A percentile compares a stretch with the other conserved stretches of the same genome.
These are phyloP conservation scores for Candida glaebosa DNA, from an alignment of 805 yeast species.

Conservation along the genomic window DNA sequence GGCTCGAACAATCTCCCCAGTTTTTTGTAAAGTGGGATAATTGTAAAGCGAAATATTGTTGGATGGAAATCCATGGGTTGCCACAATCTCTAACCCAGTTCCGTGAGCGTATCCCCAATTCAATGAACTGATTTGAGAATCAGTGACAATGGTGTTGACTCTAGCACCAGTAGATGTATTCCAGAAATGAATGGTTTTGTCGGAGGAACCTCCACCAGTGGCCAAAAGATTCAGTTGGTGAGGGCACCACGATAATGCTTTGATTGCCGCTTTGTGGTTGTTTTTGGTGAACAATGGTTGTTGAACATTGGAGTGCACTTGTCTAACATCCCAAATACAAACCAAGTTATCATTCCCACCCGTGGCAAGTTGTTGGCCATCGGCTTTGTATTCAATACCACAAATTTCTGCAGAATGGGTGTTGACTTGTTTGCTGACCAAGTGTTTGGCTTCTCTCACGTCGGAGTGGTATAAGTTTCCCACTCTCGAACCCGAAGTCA, in stretches of 20 bases:
- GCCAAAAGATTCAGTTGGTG: slow-evolving; percentile 77
- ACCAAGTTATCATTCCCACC: slow-evolving; percentile 96
- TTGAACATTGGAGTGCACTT: slow-evolving; percentile 24
- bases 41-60: slow-evolving; percentile 81
- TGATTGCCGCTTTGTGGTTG: slow-evolving; percentile 90
- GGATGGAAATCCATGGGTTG: slow-evolving; percentile 91
- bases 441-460: slow-evolving; percentile 79
- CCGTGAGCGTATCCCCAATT: slow-evolving; percentile 83
- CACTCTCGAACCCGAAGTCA: slow-evolving; percentile 83
- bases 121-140: slow-evolving; percentile 90
- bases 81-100: slow-evolving; percentile 78
- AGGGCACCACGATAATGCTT: slow-evolving; percentile 95
- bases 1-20: slow-evolving; percentile 81
- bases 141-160: slow-evolving; percentile 82
- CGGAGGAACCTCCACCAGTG: slow-evolving; percentile 96
- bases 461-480: slow-evolving; percentile 88
- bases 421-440: slow-evolving; percentile 49
- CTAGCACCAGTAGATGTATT: slow-evolving; percentile 88
- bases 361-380: slow-evolving; percentile 81
- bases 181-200: slow-evolving; percentile 90
- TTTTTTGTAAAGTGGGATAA: slow-evolving; percentile 80
- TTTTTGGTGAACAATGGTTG: slow-evolving; percentile 71
- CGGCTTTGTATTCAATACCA: slow-evolving; percentile 81
- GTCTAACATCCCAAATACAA: slow-evolving; percentile 86
- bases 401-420: slow-evolving; percentile 85